Conservation (phyloP, 495 filamentous ascomycete species). For the Talaromyces ruber region DNA sequence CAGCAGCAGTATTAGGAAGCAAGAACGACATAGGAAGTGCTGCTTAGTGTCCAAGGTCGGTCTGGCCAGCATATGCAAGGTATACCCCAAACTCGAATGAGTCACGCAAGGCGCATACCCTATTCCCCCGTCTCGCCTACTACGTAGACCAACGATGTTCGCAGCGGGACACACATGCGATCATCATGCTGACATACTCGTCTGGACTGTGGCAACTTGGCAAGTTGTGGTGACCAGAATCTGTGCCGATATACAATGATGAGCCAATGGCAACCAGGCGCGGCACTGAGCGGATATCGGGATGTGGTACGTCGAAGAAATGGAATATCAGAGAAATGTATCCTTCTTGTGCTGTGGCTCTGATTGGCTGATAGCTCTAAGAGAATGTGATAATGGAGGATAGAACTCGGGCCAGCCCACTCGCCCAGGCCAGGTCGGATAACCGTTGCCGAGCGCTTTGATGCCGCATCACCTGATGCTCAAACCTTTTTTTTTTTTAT, state of each 20-base stretch:
- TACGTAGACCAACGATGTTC: no score
- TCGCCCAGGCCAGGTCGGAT: neutral
- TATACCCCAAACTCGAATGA: neutral
- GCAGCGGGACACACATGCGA: neutral
- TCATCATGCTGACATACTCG: neutral
- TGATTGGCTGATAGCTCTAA: neutral
- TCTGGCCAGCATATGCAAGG: neutral
- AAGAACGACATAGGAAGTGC: no score
- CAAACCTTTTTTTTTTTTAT: neutral
- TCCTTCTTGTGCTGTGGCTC: neutral
- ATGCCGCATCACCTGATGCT: neutral
- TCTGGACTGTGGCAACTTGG: neutral
- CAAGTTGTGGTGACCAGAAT: neutral
- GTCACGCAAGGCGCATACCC: neutral
- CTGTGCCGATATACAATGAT: neutral
- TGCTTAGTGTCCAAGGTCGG: no score
- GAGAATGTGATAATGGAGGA: neutral
- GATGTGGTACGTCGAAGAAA: neutral
- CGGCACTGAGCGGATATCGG: neutral
- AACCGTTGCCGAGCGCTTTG: neutral
- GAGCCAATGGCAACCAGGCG: neutral
- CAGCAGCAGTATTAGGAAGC: no score
- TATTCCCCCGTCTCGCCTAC: no score
- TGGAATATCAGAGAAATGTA: neutral
- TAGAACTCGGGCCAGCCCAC: neutral